These are phyloP conservation scores for Withania somnifera DNA, from an alignment of 305 asterid genomes.

Conservation along the genomic window DNA sequence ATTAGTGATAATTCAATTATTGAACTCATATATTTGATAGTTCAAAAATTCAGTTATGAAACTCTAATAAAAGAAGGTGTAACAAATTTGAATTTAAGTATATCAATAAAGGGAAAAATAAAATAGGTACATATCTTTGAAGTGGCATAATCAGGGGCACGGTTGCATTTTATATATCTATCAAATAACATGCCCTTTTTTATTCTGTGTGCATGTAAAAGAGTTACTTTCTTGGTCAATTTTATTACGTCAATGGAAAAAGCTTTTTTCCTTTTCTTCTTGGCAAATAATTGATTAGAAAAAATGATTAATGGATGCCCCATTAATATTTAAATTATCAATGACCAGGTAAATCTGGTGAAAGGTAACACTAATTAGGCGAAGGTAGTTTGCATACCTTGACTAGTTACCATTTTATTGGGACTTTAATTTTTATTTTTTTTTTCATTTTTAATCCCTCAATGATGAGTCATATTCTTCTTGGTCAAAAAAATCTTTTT, in stretches of 20 bases:
- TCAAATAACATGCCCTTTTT: too few species aligned
- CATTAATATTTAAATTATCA: neutral
- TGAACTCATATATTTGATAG: too few species aligned
- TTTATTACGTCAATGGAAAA: neutral
- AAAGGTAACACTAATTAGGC: neutral
- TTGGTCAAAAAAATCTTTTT: neutral
- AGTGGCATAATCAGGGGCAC: too few species aligned
- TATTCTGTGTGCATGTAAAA: neutral
- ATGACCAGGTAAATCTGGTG: neutral
- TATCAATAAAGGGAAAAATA: too few species aligned
- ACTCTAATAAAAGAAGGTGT: too few species aligned
- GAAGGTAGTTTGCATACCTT: slow-evolving; percentile 1
- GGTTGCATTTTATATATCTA: too few species aligned
- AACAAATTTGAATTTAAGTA: too few species aligned
- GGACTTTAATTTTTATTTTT: too few species aligned
- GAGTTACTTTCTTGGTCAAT: neutral
- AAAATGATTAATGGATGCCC: neutral
- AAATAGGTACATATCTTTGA: too few species aligned
- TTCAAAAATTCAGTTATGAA: too few species aligned
- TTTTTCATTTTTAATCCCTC: neutral
- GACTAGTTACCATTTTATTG: neutral
- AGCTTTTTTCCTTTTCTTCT: neutral
- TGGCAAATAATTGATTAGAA: too few species aligned
- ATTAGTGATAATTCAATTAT: too few species aligned
- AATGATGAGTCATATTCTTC: neutral